Conservation (phyloP, 169 alveolate genomes). For the Eimeria acervulina region DNA sequence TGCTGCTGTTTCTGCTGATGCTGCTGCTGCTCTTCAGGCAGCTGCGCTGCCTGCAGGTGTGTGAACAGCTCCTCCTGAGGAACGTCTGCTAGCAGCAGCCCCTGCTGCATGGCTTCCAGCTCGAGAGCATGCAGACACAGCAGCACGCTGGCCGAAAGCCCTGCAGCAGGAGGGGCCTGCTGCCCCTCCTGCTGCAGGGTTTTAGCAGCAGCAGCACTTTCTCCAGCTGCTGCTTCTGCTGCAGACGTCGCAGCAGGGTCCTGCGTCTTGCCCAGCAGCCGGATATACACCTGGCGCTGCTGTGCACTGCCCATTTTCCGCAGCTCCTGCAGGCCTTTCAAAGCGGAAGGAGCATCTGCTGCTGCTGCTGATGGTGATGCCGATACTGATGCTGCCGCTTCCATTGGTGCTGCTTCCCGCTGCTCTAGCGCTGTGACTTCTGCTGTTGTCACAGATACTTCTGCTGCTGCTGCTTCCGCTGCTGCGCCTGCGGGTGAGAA, state of each 20-base stretch:
- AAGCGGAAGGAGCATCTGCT: conserved; percentile 46
- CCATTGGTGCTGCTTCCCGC: conserved; percentile 5
- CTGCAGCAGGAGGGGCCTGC: conserved; percentile 37
- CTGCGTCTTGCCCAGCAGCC: conserved; percentile 42
- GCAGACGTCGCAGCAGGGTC: not conserved
- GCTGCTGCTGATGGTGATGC: conserved; percentile 59
- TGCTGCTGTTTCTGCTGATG: not conserved
- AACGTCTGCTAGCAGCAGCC: conserved; percentile 74
- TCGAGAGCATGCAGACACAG: conserved; percentile 78
- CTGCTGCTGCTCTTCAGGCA: conserved; percentile 62
- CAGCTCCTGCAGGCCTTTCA: conserved; percentile 52
- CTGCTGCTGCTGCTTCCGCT: not conserved
- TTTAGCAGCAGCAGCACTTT: not conserved
- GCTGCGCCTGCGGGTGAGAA: not conserved
- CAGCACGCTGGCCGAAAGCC: conserved; percentile 75
- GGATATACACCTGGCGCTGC: conserved; percentile 24
- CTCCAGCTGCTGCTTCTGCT: conserved; percentile 4
- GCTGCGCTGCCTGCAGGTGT: conserved; percentile 60
- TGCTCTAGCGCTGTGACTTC: not conserved
- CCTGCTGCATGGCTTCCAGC: conserved; percentile 76
- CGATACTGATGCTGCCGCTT: not conserved
- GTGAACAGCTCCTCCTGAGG: conserved; percentile 57
- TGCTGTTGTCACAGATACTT: conserved; percentile 6
- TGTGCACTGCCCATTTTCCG: conserved; percentile 18
- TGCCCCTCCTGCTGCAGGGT: not conserved